Percentiles rank a stretch among this genome's conserved stretches.
phyloP scores from a whole-genome alignment of 345 rosid species.

The Aurinia saxatilis region DNA sequence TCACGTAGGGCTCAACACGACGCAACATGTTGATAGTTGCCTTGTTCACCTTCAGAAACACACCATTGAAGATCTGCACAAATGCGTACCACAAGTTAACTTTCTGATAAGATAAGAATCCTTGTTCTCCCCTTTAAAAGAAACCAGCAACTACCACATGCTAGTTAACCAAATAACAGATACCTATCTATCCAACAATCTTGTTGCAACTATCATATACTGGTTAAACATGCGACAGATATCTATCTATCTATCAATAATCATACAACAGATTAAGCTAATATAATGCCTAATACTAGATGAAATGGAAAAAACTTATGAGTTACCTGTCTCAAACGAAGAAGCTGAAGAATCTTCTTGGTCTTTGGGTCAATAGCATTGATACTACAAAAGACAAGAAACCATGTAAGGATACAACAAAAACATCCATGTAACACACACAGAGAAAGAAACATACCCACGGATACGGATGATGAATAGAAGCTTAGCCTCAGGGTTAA shows the following conservation, averaged over 20 bases:
- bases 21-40: slow-evolving; percentile 92
- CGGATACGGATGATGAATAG: slow-evolving; percentile 72
- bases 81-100: background rate
- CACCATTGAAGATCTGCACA: slow-evolving; percentile 83
- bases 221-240: background rate
- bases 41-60: slow-evolving; percentile 83
- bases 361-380: slow-evolving; percentile 72
- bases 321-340: slow-evolving; percentile 76
- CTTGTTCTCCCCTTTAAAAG: background rate
- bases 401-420: background rate
- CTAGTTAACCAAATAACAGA: background rate
- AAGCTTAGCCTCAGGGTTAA: slow-evolving; percentile 78
- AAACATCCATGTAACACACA: background rate
- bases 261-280: background rate
- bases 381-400: slow-evolving; percentile 38
- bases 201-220: background rate
- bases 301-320: background rate
- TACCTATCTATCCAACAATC: background rate
- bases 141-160: background rate
- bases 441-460: slow-evolving; percentile 35
- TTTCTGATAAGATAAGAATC: background rate
- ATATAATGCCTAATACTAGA: background rate
- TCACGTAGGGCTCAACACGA: slow-evolving; percentile 90
- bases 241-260: background rate
- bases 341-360: slow-evolving; percentile 50